Percentiles rank a stretch among this genome's conserved stretches.
Evolutionary conservation across 371 early-diverging fungal species (phyloP).

Genomic region (Fennellomyces sp.): DNA sequence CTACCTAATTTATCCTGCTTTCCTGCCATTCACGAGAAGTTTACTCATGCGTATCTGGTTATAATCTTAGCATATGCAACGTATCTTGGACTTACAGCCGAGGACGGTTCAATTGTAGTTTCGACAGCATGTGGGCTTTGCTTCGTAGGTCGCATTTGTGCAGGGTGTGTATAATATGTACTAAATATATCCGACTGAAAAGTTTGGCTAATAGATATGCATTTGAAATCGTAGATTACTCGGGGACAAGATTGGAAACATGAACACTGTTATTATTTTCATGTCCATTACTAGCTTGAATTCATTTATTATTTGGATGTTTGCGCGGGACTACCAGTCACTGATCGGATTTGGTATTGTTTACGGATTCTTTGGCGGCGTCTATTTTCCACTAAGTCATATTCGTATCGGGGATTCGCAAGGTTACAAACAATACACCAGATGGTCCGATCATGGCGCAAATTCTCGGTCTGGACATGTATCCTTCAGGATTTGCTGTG

Average conservation of each 20-base stretch:
- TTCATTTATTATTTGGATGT: constrained; percentile 24
- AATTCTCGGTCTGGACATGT: background rate
- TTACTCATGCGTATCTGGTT: no score
- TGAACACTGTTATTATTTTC: constrained; percentile 3
- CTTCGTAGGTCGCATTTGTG: constrained; percentile 3
- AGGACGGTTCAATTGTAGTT: constrained; percentile 5
- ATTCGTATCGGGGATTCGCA: no score
- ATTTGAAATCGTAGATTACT: no score
- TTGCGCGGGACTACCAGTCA: constrained; percentile 18
- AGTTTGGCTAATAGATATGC: no score
- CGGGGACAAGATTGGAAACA: constrained; percentile 1
- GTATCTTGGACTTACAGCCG: constrained; percentile 8
- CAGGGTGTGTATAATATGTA: background rate
- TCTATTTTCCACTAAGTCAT: no score
- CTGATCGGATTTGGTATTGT: constrained; percentile 18
- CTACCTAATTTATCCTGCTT: no score
- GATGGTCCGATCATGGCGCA: constrained; percentile 9
- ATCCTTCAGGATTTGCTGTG: background rate
- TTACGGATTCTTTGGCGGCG: constrained; percentile 23
- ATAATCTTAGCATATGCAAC: constrained; percentile 13
- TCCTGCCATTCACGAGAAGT: no score
- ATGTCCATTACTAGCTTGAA: background rate
- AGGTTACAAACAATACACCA: no score
- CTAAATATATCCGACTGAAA: no score
- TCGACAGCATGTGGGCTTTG: constrained; percentile 4